These are phyloP conservation scores for Candida buenavistaensis DNA, from an alignment of 1,139 yeast species.

Conservation along the genomic window DNA sequence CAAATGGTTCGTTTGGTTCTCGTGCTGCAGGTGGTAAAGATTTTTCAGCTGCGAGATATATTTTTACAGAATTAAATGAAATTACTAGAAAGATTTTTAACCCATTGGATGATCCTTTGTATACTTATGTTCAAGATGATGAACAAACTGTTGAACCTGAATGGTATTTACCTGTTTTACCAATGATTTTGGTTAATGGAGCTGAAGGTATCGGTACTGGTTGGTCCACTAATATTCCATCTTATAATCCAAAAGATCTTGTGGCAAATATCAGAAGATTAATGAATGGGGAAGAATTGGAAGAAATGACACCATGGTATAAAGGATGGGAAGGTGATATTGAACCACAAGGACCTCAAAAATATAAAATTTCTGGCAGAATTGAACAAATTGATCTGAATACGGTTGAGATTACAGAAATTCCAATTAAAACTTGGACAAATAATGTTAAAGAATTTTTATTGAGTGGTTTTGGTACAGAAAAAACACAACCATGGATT, in stretches of 20 bases:
- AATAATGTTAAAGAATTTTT: constrained; percentile 83
- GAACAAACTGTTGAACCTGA: constrained; percentile 94
- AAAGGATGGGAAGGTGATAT: constrained; percentile 92
- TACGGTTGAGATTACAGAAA: constrained; percentile 85
- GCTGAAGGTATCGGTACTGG: constrained; percentile 99
- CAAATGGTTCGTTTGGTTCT: constrained; percentile 96
- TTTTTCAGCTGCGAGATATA: constrained; percentile 97
- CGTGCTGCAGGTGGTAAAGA: constrained; percentile 98
- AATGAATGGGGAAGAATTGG: constrained; percentile 71
- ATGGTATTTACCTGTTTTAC: constrained; percentile 91
- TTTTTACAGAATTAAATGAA: constrained; percentile 79
- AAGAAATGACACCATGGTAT: constrained; percentile 89
- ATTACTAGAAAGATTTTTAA: constrained; percentile 77
- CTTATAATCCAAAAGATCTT: constrained; percentile 83
- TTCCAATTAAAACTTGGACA: constrained; percentile 94
- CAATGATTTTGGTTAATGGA: constrained; percentile 93
- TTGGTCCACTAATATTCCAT: constrained; percentile 94
- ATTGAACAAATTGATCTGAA: constrained; percentile 80
- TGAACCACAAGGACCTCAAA: constrained; percentile 63
- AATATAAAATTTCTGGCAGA: constrained; percentile 73
- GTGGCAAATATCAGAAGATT: constrained; percentile 69
- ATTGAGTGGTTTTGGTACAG: constrained; percentile 73
- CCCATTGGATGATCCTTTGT: constrained; percentile 76
- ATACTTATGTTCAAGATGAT: constrained; percentile 85
- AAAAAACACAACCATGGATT: constrained; percentile 78